phyloP scores from a whole-genome alignment of 1,284 basidiomycete species.

The Trichosporon asahii region DNA sequence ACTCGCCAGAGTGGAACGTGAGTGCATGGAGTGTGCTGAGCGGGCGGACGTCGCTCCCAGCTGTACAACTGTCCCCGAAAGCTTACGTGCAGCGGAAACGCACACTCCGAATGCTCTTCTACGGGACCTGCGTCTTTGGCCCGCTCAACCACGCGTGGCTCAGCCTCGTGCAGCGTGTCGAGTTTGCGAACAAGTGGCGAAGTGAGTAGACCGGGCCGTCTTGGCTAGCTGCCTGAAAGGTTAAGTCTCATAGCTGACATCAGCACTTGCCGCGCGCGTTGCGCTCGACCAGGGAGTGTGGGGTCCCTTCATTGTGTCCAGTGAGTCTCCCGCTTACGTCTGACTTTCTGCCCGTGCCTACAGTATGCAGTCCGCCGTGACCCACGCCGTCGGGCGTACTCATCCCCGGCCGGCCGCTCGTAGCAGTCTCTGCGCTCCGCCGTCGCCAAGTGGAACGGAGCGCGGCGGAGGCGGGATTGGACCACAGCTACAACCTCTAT shows the following conservation, averaged over 20 bases:
- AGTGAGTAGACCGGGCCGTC: constrained; percentile 13
- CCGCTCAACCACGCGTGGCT: constrained; percentile 26
- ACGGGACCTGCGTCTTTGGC: constrained; percentile 23
- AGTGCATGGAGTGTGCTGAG: neutral
- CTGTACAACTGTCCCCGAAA: too few relatives aligned
- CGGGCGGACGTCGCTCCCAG: neutral
- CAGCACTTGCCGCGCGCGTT: constrained; percentile 40
- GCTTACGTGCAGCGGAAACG: constrained; percentile 15
- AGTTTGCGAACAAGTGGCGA: constrained; percentile 15
- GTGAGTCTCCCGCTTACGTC: constrained; percentile 12
- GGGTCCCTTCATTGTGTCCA: constrained; percentile 25
- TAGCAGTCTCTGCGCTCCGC: too few relatives aligned
- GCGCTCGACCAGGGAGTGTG: constrained; percentile 24
- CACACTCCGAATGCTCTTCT: constrained; percentile 17
- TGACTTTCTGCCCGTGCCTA: neutral
- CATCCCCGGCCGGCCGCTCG: too few relatives aligned
- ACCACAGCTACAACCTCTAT: neutral
- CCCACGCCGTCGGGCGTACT: too few relatives aligned
- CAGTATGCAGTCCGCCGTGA: too few relatives aligned
- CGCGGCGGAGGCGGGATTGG: too few relatives aligned
- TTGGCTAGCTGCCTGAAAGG: too few relatives aligned
- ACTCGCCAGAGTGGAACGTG: constrained; percentile 12
- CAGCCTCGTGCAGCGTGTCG: constrained; percentile 14
- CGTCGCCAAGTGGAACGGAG: too few relatives aligned
- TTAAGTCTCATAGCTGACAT: neutral